Conservation (phyloP, 768 basidiomycete genomes). For the Trametes sanguinea region DNA sequence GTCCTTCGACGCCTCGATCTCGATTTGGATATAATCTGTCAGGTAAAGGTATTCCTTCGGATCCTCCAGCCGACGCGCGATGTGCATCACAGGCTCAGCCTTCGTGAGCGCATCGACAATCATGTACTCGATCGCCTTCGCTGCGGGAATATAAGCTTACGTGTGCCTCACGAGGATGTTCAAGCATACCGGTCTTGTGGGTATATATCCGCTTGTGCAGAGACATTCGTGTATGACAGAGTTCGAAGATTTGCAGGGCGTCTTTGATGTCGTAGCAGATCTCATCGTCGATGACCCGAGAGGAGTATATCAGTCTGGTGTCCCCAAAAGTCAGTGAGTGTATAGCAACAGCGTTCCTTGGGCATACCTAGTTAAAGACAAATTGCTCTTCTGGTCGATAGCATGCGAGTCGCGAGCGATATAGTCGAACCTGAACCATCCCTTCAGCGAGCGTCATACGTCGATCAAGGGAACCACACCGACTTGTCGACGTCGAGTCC, state of each 20-base stretch:
- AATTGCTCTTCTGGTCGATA: conserved; percentile 61
- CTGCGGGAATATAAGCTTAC: conserved; percentile 36
- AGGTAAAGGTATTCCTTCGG: conserved; percentile 63
- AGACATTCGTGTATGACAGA: conserved; percentile 73
- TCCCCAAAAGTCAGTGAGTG: neutral
- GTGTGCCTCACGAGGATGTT: neutral
- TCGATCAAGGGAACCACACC: conserved; percentile 11
- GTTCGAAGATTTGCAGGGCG: conserved; percentile 70
- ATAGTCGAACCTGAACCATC: conserved; percentile 67
- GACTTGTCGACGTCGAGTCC: conserved; percentile 89
- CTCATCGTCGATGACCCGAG: conserved; percentile 70
- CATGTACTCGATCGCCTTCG: conserved; percentile 82
- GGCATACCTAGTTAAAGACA: conserved; percentile 48
- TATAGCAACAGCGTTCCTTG: neutral
- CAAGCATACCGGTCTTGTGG: conserved; percentile 64
- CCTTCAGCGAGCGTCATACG: neutral
- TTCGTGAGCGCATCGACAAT: conserved; percentile 73
- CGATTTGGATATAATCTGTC: conserved; percentile 65
- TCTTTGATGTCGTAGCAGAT: conserved; percentile 87
- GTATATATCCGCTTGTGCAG: conserved; percentile 84
- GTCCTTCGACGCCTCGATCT: conserved; percentile 56
- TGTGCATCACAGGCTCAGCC: conserved; percentile 65
- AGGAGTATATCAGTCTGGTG: conserved; percentile 67
- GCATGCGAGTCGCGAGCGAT: conserved; percentile 74
- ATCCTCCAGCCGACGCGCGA: conserved; percentile 56